A percentile compares a stretch with the other conserved stretches of the same genome.
Conservation (phyloP, 1,284 basidiomycete species). For the Irpex sp. region DNA sequence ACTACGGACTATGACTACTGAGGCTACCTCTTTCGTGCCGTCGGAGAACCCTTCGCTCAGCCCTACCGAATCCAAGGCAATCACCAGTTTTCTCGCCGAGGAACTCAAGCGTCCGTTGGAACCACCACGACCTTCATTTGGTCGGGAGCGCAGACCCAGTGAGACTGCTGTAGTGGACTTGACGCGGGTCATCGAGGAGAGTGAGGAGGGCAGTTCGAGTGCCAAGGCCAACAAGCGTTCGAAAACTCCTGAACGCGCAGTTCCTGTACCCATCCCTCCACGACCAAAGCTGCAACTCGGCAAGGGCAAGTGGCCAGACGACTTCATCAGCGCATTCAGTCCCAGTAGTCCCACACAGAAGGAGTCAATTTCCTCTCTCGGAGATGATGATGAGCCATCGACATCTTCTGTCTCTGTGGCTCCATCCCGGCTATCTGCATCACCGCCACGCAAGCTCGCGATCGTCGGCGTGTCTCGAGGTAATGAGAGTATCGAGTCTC, state of each 20-base stretch:
- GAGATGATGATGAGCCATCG: slow-evolving; percentile 22
- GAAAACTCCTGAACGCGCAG: slow-evolving; percentile 11
- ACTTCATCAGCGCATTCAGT: slow-evolving; percentile 60
- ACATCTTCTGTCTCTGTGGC: slow-evolving; percentile 28
- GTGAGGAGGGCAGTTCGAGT: slow-evolving; percentile 54
- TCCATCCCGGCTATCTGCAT: slow-evolving; percentile 41
- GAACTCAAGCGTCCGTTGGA: slow-evolving; percentile 39
- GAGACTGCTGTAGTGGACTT: slow-evolving; percentile 59
- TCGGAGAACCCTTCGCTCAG: slow-evolving; percentile 58
- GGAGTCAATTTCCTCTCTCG: slow-evolving; percentile 20
- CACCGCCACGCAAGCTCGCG: slow-evolving; percentile 56
- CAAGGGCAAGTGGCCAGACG: slow-evolving; percentile 81
- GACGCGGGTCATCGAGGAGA: slow-evolving; percentile 67
- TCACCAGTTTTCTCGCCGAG: slow-evolving; percentile 41
- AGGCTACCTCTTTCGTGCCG: slow-evolving; percentile 57
- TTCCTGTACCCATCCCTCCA: slow-evolving; percentile 10
- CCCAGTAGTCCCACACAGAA: slow-evolving; percentile 20
- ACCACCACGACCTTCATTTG: slow-evolving; percentile 18
- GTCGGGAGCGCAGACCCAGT: slow-evolving; percentile 57
- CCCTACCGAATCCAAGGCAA: slow-evolving; percentile 55
- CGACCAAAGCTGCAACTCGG: slow-evolving; percentile 43
- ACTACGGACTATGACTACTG: slow-evolving; percentile 75
- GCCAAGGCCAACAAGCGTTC: slow-evolving; percentile 24
- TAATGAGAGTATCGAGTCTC: slow-evolving; percentile 43
- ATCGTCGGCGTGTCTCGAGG: slow-evolving; percentile 41